Conservation (phyloP, 805 yeast species). For the Candida namnaoensis region DNA sequence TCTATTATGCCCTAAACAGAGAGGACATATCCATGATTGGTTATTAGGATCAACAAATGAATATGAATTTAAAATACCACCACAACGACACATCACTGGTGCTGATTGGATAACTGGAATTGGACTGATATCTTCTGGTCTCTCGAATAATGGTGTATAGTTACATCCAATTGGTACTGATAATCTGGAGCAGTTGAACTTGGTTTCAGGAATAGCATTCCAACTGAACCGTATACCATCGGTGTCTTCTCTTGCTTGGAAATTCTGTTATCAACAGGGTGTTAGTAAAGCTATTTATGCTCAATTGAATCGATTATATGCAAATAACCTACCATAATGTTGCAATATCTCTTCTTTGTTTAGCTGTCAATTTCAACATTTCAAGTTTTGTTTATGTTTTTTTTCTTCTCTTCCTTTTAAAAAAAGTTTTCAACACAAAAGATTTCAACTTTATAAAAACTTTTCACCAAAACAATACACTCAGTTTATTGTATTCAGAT, state of each 20-base stretch:
- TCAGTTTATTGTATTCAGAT: too few species aligned
- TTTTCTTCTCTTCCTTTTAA: too few species aligned
- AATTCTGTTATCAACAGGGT: conserved; percentile 12
- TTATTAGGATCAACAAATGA: conserved; percentile 20
- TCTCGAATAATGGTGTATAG: conserved; percentile 50
- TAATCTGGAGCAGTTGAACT: conserved; percentile 40
- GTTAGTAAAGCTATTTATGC: too few species aligned
- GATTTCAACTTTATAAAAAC: too few species aligned
- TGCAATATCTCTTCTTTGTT: too few species aligned
- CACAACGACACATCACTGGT: conserved; percentile 43
- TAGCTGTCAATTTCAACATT: too few species aligned
- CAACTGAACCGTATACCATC: conserved; percentile 60
- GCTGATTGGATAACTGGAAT: conserved; percentile 26
- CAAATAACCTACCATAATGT: not conserved
- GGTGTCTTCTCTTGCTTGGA: conserved; percentile 44
- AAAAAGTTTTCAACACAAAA: too few species aligned
- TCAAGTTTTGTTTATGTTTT: too few species aligned
- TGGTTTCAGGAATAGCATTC: conserved; percentile 50
- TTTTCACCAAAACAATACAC: too few species aligned
- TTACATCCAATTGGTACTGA: conserved; percentile 48
- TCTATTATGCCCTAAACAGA: conserved; percentile 41
- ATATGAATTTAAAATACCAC: conserved; percentile 45
- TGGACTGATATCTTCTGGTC: conserved; percentile 23
- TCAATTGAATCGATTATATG: too few species aligned
- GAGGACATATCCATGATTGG: conserved; percentile 44